Percentiles rank a stretch among this genome's conserved stretches.
Evolutionary conservation across 106 monocot genomes (phyloP).

Genomic region (Triglochin maritima): DNA sequence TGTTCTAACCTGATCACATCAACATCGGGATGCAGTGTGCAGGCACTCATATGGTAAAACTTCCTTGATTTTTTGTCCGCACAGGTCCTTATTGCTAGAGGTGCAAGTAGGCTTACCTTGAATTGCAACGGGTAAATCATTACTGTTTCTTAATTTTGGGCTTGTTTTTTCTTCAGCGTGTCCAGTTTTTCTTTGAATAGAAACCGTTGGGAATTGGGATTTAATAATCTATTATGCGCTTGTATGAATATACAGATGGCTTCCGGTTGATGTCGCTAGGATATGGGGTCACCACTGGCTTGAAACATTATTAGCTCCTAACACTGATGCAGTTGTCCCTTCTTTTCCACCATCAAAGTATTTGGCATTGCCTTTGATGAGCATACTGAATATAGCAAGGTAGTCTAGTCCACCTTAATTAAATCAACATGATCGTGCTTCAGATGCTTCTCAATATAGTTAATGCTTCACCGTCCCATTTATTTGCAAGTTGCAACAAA

Average conservation of each 20-base stretch:
- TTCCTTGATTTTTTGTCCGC: slow-evolving; percentile 2
- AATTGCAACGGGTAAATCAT: slow-evolving; percentile 81
- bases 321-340: slow-evolving; percentile 45
- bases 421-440: no score
- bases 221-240: no score
- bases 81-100: slow-evolving; percentile 79
- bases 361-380: slow-evolving; percentile 75
- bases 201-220: no score
- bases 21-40: neutral
- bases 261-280: slow-evolving; percentile 87
- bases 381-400: slow-evolving; percentile 96
- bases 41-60: neutral
- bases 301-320: slow-evolving; percentile 55
- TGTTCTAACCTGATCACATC: neutral
- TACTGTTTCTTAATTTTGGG: neutral
- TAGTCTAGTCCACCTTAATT: slow-evolving; percentile 3
- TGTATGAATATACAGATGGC: slow-evolving; percentile 47
- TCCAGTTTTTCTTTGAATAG: no score
- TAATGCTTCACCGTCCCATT: no score
- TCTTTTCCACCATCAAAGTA: slow-evolving; percentile 60
- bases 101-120: slow-evolving; percentile 77
- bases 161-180: neutral
- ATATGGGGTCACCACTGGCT: slow-evolving; percentile 68
- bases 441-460: no score
- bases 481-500: no score